These are phyloP conservation scores for Aspergillus sp. DNA, from an alignment of 2,329 filamentous ascomycete species.

Conservation along the genomic window DNA sequence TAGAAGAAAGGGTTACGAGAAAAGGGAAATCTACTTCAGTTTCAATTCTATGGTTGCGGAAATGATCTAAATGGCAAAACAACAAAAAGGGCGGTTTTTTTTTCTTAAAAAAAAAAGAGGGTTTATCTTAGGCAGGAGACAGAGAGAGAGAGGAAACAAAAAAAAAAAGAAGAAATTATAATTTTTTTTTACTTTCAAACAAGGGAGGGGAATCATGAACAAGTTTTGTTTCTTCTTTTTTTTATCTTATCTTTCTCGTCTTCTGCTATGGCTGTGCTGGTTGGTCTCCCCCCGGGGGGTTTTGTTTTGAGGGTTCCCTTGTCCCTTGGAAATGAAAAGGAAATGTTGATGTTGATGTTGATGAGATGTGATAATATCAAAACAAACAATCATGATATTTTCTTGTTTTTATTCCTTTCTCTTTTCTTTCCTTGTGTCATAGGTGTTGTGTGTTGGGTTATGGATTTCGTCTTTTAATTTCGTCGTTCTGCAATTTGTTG, in stretches of 20 bases:
- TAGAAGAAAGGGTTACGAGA: not conserved
- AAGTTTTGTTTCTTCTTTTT: not conserved
- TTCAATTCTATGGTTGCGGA: not conserved
- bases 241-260: not conserved
- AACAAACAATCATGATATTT: conserved; percentile 20
- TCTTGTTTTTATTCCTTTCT: conserved; percentile 17
- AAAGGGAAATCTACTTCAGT: not conserved
- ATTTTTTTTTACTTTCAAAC: not conserved
- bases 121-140: not conserved
- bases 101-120: not conserved
- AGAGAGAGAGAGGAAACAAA: conserved; percentile 2
- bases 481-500: too few relatives aligned
- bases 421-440: not conserved
- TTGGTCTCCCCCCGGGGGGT: conserved; percentile 3
- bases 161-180: not conserved
- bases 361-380: conserved; percentile 24
- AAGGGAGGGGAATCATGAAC: conserved; percentile 1
- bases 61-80: conserved; percentile 2
- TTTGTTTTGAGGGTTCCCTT: conserved; percentile 7
- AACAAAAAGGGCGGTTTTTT: not conserved
- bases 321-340: conserved; percentile 9
- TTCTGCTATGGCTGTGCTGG: conserved; percentile 7
- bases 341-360: conserved; percentile 13
- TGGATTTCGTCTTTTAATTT: too few relatives aligned
- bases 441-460: too few relatives aligned